Evolutionary conservation across 2,329 filamentous ascomycete genomes (phyloP).

Genomic region (Calonectria multiphialidica): DNA sequence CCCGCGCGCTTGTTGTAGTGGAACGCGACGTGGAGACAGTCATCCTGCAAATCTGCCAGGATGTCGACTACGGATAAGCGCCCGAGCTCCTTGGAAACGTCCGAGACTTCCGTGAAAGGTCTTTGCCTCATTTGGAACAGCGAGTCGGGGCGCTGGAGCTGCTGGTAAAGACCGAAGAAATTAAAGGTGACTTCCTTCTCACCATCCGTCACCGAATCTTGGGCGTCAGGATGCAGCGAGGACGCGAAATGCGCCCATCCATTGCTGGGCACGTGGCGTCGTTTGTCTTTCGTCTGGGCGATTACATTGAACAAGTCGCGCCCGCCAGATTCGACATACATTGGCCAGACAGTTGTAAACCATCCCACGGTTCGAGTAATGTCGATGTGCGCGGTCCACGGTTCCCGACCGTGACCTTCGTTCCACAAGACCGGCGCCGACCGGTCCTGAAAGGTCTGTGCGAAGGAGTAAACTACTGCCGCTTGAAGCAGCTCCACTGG

Average conservation of each 20-base stretch:
- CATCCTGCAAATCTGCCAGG: neutral
- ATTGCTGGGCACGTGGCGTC: slow-evolving; percentile 23
- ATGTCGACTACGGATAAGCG: neutral
- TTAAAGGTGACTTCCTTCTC: slow-evolving; percentile 38
- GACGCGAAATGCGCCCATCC: slow-evolving; percentile 37
- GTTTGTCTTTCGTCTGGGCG: slow-evolving; percentile 34
- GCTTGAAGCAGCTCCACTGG: slow-evolving; percentile 25
- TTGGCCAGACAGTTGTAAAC: slow-evolving; percentile 50
- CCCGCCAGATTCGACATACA: slow-evolving; percentile 15
- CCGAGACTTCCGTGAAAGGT: neutral
- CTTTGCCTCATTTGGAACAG: neutral
- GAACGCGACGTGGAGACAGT: neutral
- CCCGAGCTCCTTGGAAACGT: neutral
- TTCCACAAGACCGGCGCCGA: slow-evolving; percentile 49
- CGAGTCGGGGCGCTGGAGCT: slow-evolving; percentile 10
- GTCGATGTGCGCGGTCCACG: slow-evolving; percentile 46
- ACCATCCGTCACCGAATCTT: slow-evolving; percentile 26
- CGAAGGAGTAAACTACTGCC: slow-evolving; percentile 19
- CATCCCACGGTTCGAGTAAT: slow-evolving; percentile 54
- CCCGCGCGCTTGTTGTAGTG: neutral
- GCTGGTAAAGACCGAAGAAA: slow-evolving; percentile 12
- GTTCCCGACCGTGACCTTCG: slow-evolving; percentile 56
- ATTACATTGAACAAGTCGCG: slow-evolving; percentile 21
- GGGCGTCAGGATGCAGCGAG: neutral
- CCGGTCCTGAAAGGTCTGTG: slow-evolving; percentile 48